Conservation (phyloP, 768 basidiomycete species). For the Trametes elegans region DNA sequence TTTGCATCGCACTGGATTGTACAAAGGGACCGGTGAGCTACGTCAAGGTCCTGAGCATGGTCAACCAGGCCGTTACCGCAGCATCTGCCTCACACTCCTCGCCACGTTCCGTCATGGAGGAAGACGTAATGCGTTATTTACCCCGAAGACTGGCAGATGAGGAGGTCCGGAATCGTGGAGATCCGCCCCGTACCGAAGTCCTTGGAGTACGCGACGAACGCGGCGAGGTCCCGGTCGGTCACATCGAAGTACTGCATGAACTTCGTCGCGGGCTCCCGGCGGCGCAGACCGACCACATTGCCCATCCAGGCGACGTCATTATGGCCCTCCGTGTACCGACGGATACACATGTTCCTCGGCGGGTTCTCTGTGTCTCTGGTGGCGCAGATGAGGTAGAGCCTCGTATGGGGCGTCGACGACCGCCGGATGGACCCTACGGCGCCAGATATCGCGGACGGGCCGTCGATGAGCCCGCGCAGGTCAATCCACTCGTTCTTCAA, state of each 20-base stretch:
- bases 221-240: neutral
- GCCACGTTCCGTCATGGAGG: neutral
- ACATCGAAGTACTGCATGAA: conserved; percentile 8
- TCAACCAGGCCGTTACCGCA: neutral
- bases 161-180: neutral
- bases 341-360: neutral
- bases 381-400: conserved; percentile 2
- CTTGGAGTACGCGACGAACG: neutral
- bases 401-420: neutral
- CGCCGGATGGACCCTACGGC: neutral
- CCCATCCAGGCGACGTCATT: neutral
- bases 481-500: conserved; percentile 4
- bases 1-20: too few relatives aligned
- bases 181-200: neutral
- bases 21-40: too few relatives aligned
- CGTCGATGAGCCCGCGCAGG: neutral
- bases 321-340: neutral
- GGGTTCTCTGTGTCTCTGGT: neutral
- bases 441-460: neutral
- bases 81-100: neutral
- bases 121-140: neutral
- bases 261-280: conserved; percentile 2
- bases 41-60: too few relatives aligned
- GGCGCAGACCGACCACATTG: conserved; percentile 1
- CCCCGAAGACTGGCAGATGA: neutral